Evolutionary conservation across 768 basidiomycete species (phyloP), one percentile per base, ranked within the genome.

Genomic region (Xanthoconium purpureum): DNA sequence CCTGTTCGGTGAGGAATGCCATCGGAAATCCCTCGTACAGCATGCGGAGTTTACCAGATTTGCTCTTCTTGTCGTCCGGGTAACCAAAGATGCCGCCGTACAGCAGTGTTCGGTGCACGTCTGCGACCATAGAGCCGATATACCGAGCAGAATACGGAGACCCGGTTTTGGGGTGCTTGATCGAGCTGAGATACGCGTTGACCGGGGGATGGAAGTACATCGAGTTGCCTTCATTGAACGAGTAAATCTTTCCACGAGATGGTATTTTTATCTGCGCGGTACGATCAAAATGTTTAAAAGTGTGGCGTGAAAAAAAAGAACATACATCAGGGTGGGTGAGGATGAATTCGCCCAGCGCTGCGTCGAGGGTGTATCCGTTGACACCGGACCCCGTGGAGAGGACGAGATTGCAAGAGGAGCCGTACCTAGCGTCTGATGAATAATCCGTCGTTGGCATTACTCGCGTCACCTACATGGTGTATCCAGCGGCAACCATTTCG

Each of bases 31-130:
- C 96, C 74, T 98, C 97, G 64, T 98, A 99, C 45, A 99, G 77
- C 69, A 98, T 75, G 67, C 97, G 82, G 64, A 99, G 79, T 76
- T 99, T 99, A 46, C 97, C 96, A 54, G 75, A 87, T 80, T 96
- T 97, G 75, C 84, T 91, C 83, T 98, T 98, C 83, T 92, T 97
- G 76, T 99, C 97, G 67, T 87, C 87, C 9, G 97, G 97, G 73
- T 99, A 99, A 10, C 94, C 96, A 66, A 99, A 99, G 66, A 99
- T 98, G 42, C 97, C 97, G 24, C 97, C 97, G 68, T 99, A 99
- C 5, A 99, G 79, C 33, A 99, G 76, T 7, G 96, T 99, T 63
- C 96, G 82, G 74, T 97, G 94, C 28, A 98, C 96, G 73, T 99
- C 96, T 50, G 96, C 95, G 36, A 98, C 97, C 97, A 99, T 99